Evolutionary conservation across 140 eudicot species (phyloP).

Genomic region (Cichorium intybus): DNA sequence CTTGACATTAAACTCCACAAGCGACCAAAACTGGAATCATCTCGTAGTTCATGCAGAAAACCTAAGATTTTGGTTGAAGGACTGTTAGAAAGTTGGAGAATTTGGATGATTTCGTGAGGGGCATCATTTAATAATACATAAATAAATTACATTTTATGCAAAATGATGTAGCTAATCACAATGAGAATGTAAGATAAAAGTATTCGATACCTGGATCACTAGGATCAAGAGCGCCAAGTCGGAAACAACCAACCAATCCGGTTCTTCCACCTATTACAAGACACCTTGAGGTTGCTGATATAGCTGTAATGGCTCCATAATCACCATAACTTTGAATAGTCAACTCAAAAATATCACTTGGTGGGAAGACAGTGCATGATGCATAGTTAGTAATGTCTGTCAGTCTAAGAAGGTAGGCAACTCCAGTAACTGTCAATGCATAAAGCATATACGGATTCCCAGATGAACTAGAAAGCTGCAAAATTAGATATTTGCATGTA

Average conservation of each 20-base stretch:
- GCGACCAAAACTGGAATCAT: slow-evolving; percentile 86
- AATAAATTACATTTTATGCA: too few species aligned
- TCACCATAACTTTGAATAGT: slow-evolving; percentile 42
- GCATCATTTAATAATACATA: too few species aligned
- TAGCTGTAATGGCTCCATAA: slow-evolving; percentile 59
- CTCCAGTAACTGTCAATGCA: slow-evolving; percentile 62
- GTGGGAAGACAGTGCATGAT: slow-evolving; percentile 44
- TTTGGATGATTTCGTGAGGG: too few species aligned
- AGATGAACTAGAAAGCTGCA: slow-evolving; percentile 47
- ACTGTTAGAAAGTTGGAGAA: slow-evolving; percentile 1
- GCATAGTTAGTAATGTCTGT: slow-evolving; percentile 44
- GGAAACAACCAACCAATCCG: slow-evolving; percentile 72
- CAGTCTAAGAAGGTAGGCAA: slow-evolving; percentile 66
- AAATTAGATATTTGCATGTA: slow-evolving; percentile 1
- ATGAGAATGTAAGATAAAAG: background rate
- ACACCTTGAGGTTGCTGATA: slow-evolving; percentile 65
- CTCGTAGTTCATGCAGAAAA: slow-evolving; percentile 73
- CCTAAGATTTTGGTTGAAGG: slow-evolving; percentile 36
- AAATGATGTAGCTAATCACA: background rate
- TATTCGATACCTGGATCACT: slow-evolving; percentile 59
- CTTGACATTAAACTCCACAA: slow-evolving; percentile 93
- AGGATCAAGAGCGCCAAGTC: slow-evolving; percentile 69
- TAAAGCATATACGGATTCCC: slow-evolving; percentile 66
- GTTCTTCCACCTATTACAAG: slow-evolving; percentile 75
- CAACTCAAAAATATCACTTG: slow-evolving; percentile 58